Evolutionary conservation across 768 basidiomycete species (phyloP).

Genomic region (Tubosaeta sp.): DNA sequence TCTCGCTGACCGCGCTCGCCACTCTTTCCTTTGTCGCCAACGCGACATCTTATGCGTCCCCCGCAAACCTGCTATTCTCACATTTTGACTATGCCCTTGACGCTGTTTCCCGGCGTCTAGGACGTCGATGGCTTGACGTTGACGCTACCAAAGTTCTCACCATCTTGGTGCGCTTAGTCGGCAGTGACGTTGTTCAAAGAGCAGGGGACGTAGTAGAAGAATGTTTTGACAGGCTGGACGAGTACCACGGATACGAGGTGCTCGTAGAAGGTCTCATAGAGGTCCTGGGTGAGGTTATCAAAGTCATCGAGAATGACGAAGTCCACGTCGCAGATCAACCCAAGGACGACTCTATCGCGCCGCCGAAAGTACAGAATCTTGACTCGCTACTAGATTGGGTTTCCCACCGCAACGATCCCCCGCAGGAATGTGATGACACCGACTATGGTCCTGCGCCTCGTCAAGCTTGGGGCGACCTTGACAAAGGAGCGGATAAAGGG

Average conservation of each 20-base stretch:
- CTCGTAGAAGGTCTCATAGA: conserved; percentile 86
- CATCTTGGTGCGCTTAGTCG: conserved; percentile 82
- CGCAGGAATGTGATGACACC: conserved; percentile 36
- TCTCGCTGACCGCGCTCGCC: conserved; percentile 73
- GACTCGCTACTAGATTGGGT: conserved; percentile 66
- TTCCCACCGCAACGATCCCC: conserved; percentile 37
- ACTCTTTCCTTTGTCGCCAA: conserved; percentile 67
- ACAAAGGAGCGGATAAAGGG: conserved; percentile 23
- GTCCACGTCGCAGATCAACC: conserved; percentile 22
- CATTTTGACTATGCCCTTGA: conserved; percentile 98
- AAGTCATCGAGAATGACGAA: conserved; percentile 62
- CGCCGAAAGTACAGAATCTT: conserved; percentile 34
- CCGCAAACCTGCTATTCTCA: conserved; percentile 82
- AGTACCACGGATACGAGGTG: conserved; percentile 88
- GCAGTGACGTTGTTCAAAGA: conserved; percentile 78
- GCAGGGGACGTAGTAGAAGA: conserved; percentile 96
- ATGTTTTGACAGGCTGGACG: conserved; percentile 94
- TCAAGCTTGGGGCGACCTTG: conserved; percentile 48
- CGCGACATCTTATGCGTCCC: conserved; percentile 83
- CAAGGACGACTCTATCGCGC: conserved; percentile 14
- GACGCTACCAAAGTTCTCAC: conserved; percentile 87
- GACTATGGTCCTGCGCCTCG: conserved; percentile 61
- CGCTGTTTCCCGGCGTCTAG: conserved; percentile 78
- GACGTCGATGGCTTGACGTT: conserved; percentile 75
- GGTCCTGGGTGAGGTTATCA: conserved; percentile 81